A percentile compares a stretch with the other conserved stretches of the same genome.
phyloP scores from a whole-genome alignment of 257 asterid species.

The Solanum chaucha region DNA sequence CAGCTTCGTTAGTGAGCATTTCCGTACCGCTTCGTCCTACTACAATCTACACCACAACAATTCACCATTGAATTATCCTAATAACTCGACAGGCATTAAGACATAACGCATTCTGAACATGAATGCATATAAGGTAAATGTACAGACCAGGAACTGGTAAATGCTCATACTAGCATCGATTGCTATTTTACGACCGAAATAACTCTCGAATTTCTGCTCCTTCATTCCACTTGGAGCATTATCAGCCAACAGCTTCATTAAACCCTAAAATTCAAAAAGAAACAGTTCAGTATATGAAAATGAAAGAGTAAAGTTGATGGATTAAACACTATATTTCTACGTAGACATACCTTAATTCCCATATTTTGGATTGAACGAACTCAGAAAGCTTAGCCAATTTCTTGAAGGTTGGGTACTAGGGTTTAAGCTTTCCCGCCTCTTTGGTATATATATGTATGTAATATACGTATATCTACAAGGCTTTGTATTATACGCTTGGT shows the following conservation, averaged over 20 bases:
- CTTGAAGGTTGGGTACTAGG: not conserved
- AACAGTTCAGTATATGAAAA: not conserved
- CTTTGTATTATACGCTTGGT: not conserved
- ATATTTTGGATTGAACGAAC: not conserved
- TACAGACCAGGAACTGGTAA: slow-evolving; percentile 81
- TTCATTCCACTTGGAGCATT: slow-evolving; percentile 89
- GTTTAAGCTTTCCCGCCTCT: slow-evolving; percentile 11
- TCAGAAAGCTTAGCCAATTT: not conserved
- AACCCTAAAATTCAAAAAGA: slow-evolving; percentile 46
- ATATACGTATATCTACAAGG: not conserved
- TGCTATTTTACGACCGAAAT: slow-evolving; percentile 93
- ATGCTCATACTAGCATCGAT: slow-evolving; percentile 99
- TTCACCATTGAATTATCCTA: not conserved
- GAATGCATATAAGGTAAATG: not conserved
- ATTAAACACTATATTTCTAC: not conserved
- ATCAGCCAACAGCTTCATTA: slow-evolving; percentile 89
- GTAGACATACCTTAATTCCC: slow-evolving; percentile 28
- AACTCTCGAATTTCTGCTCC: slow-evolving; percentile 94
- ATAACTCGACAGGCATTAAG: not conserved
- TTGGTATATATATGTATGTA: not conserved
- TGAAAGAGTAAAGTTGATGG: not conserved
- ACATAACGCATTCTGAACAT: not conserved
- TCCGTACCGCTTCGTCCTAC: slow-evolving; percentile 88
- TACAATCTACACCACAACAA: slow-evolving; percentile 56
- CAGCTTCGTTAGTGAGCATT: slow-evolving; percentile 96